Base-by-base conservation (phyloP, 2,329 filamentous ascomycete genomes). In the Fusarium nelsonii region DNA sequence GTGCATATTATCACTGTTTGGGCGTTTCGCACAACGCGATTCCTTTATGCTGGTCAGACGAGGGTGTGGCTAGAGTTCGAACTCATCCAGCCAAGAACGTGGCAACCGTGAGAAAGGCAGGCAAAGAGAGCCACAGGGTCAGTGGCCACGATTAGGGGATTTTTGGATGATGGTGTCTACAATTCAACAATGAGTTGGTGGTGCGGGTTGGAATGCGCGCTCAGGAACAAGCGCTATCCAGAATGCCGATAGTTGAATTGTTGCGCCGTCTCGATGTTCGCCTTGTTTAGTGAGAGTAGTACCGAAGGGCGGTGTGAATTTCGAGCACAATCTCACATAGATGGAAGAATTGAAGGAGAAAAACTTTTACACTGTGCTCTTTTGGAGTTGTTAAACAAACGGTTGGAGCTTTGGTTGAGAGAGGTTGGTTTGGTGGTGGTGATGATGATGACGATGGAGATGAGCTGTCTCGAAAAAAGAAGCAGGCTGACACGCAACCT, bases 11-110 rank as follows among this genome's bases (percentile, higher is more conserved):
- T 53, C 41, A 18, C 36, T 52, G 58, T 32, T 32, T 54, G 63
- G 39, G 26, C 30, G 41, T 55, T 56, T 63, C 41, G 63, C 55
- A 65, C 60, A 48, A 50, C 54, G 48, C 39, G 36, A 57, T 65
- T 44, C 64, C 57, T 26, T 62, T 49, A 49, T 28, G 44, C 46
- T 56, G 63, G 54, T 65, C 61, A 53, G 54, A 60, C 65, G 69
- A 52, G 65, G 39, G 30, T 69, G 56, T 45, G 28, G 45, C 41
- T 55, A 63, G 33, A 20, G 41, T 60, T 66, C 56, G 57, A 58
- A 36, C 44, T 69, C 57, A 58, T 67, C 36, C 44, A 68, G 54
- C 67, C 67, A 65, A 68, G 60, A 61, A 63, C 51, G 59, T 69
- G 65, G 70, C 60, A 58, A 40, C 44, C 44, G 52, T 68, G 58